These are phyloP conservation scores for Penicillium crustosum DNA, from an alignment of 2,329 filamentous ascomycete species.

Conservation along the genomic window DNA sequence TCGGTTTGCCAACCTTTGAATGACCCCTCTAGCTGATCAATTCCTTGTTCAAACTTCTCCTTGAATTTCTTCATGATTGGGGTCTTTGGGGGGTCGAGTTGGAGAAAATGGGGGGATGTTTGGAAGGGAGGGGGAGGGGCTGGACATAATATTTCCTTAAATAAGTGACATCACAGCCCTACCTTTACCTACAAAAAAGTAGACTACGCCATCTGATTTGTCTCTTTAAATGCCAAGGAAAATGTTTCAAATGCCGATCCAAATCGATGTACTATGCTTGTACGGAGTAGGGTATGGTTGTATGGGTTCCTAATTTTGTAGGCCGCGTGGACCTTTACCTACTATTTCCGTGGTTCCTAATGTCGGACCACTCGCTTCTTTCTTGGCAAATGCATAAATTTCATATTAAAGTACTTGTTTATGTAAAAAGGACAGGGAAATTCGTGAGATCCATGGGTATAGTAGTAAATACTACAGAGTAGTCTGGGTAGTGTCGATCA, in stretches of 20 bases:
- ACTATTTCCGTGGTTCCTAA: slow-evolving; percentile 3
- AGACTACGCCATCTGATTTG: background rate
- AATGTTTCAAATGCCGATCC: background rate
- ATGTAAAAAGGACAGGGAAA: background rate
- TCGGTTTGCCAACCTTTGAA: slow-evolving; percentile 26
- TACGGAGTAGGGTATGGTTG: background rate
- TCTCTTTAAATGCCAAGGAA: slow-evolving; percentile 1
- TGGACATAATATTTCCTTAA: slow-evolving; percentile 1
- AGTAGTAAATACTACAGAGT: background rate
- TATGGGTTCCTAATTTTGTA: background rate
- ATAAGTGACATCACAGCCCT: slow-evolving; percentile 18
- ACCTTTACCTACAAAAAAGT: background rate
- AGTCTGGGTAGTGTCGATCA: background rate
- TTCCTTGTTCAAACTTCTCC: slow-evolving; percentile 22
- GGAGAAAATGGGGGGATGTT: background rate
- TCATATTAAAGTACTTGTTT: background rate
- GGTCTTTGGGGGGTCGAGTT: background rate
- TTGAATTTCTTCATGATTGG: slow-evolving; percentile 29
- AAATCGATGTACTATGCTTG: background rate
- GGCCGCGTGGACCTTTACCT: slow-evolving; percentile 1
- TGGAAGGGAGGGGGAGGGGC: background rate
- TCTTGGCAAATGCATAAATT: background rate
- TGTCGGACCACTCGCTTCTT: background rate
- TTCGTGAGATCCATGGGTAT: background rate
- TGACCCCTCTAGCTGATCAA: slow-evolving; percentile 27